phyloP scores from a whole-genome alignment of 768 basidiomycete species.

The Mycena rebaudengoi region DNA sequence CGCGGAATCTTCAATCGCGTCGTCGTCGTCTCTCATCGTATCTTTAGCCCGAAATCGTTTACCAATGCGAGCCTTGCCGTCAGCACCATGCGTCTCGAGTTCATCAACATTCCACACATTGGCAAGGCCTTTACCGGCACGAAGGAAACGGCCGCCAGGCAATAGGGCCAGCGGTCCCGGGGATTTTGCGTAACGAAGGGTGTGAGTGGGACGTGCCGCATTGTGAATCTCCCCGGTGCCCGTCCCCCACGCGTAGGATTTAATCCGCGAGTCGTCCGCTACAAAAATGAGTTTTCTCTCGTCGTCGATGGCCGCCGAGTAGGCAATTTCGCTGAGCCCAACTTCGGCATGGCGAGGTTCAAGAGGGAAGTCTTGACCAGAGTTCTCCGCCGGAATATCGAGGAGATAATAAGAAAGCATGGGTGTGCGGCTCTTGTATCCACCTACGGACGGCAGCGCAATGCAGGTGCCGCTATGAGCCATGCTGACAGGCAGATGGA shows the following conservation, averaged over 20 bases:
- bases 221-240: conserved; percentile 2
- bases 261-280: conserved; percentile 44
- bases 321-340: conserved; percentile 30
- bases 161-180: conserved; percentile 43
- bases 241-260: conserved; percentile 45
- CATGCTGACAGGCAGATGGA: neutral
- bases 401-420: neutral
- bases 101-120: conserved; percentile 47
- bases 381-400: no score
- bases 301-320: conserved; percentile 38
- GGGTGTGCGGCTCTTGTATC: neutral
- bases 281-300: conserved; percentile 46
- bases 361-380: no score
- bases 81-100: conserved; percentile 39
- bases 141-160: conserved; percentile 34
- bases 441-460: neutral
- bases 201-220: conserved; percentile 38
- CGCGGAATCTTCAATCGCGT: conserved; percentile 38
- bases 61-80: conserved; percentile 33
- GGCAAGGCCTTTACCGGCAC: conserved; percentile 43
- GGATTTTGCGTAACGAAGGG: conserved; percentile 32
- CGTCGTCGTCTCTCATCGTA: conserved; percentile 28
- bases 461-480: neutral
- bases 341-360: conserved; percentile 8
- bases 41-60: conserved; percentile 10